Evolutionary conservation across 2,329 filamentous ascomycete genomes (phyloP), one percentile per base, ranked within the genome.

Genomic region (Aspergillus glaucus): DNA sequence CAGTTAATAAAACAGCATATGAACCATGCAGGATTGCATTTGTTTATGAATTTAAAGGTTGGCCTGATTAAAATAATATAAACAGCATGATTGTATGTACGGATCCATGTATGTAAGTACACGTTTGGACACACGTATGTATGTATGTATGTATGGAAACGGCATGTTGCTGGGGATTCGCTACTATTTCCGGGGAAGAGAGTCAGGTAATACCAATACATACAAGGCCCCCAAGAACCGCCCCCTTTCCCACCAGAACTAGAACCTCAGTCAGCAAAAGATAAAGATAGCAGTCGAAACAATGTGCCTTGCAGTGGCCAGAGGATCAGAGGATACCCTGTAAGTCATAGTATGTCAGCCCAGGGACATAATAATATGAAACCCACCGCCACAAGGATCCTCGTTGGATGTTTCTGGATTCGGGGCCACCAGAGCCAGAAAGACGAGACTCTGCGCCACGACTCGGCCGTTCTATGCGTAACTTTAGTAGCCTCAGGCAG

Each of bases 381-480:
- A 12, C 26, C 26, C 26, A 30, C 26, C 26, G 26, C 26, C 26
- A 30, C 26, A 30, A 10, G 10, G 26, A 30, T 30, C 26, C 26
- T 30, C 26, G 26, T 30, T 30, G 26, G 26, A 30, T 30, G 26
- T 30, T 30, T 30, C 26, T 30, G 26, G 26, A 12, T 30, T 30
- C 19, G 19, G 36, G 19, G 19, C 36, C 36, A 39, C 36, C 36
- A 39, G 36, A 39, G 14, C 36, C 36, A 17, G 17, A 37, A 8
- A 28, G n/a, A n/a, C 17, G 36, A 42, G 39, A 42, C 21, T 21
- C 40, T 42, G 40, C 41, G 41, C 41, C 41, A 43, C 41, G 41
- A n/a, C 15, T 41, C 34, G 15, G 6, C 15, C 34, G n/a, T 36
- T 17, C 14, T 17, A 36, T n/a, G 15, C 34, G 26, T 37, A 19